Conservation (phyloP, 176 grass and related monocot genomes). For the Lolium multiflorum region DNA sequence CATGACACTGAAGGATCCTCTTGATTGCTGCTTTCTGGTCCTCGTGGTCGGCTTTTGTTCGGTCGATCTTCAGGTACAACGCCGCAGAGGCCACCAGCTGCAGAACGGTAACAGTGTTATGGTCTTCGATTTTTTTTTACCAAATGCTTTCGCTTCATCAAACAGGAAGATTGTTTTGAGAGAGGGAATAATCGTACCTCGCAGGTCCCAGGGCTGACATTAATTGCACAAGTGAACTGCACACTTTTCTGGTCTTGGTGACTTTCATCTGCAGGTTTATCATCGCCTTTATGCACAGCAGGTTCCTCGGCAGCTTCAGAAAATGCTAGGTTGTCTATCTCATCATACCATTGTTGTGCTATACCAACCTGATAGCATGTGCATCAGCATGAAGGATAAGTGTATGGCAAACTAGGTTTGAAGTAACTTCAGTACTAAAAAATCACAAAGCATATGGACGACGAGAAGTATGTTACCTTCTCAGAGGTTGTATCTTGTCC, state of each 20-base stretch:
- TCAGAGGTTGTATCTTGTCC: constrained; percentile 40
- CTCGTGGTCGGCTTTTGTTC: not conserved
- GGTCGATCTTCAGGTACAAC: constrained; percentile 64
- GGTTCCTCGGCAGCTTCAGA: constrained; percentile 56
- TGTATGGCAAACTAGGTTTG: not conserved
- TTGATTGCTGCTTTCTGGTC: constrained; percentile 48
- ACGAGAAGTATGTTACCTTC: constrained; percentile 54
- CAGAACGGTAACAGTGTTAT: not conserved
- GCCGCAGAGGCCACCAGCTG: constrained; percentile 75
- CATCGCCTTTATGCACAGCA: constrained; percentile 25
- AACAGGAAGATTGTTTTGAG: not conserved
- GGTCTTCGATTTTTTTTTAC: not conserved
- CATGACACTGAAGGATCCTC: constrained; percentile 48
- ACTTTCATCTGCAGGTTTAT: constrained; percentile 35
- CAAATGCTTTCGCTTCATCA: not conserved
- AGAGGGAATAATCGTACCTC: constrained; percentile 57
- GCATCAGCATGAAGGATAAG: not conserved
- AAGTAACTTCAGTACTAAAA: constrained; percentile 11
- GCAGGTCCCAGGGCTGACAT: constrained; percentile 83
- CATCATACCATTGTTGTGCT: constrained; percentile 90
- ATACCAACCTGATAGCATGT: constrained; percentile 67
- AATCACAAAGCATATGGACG: not conserved
- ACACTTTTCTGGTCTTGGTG: constrained; percentile 61
- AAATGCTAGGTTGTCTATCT: constrained; percentile 94
- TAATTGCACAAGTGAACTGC: constrained; percentile 62